These are phyloP conservation scores for Eucalyptus albens DNA, from an alignment of 345 rosid species.

Conservation along the genomic window DNA sequence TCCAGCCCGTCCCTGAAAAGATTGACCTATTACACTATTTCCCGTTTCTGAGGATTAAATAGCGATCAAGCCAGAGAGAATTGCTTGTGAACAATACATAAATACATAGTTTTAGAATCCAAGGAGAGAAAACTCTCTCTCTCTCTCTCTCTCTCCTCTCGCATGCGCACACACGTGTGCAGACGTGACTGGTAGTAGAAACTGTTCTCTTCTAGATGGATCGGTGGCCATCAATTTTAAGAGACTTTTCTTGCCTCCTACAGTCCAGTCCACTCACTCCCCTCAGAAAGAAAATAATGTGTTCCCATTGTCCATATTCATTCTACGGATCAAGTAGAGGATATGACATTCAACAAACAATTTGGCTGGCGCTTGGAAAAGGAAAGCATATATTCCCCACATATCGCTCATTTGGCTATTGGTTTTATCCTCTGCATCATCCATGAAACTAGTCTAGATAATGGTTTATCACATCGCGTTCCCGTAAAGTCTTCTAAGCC, in stretches of 20 bases:
- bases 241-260: background rate
- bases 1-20: background rate
- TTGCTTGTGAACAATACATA: too few species aligned
- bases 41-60: too few species aligned
- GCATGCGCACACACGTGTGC: too few species aligned
- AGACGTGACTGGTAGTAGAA: background rate
- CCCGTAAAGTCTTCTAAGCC: background rate
- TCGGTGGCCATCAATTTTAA: background rate
- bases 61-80: too few species aligned
- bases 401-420: background rate
- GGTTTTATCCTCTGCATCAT: background rate
- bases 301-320: background rate
- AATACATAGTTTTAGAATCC: too few species aligned
- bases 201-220: background rate
- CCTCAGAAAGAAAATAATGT: background rate
- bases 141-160: too few species aligned
- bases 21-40: too few species aligned
- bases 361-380: too few species aligned
- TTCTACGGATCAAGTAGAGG: background rate
- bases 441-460: background rate
- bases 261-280: background rate
- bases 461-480: background rate
- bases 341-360: too few species aligned
- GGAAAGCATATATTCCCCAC: too few species aligned
- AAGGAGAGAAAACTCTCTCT: too few species aligned